Percentiles rank a stretch among this genome's conserved stretches.
Evolutionary conservation across 2,329 filamentous ascomycete genomes (phyloP).

Genomic region (Exophiala aquamarina): DNA sequence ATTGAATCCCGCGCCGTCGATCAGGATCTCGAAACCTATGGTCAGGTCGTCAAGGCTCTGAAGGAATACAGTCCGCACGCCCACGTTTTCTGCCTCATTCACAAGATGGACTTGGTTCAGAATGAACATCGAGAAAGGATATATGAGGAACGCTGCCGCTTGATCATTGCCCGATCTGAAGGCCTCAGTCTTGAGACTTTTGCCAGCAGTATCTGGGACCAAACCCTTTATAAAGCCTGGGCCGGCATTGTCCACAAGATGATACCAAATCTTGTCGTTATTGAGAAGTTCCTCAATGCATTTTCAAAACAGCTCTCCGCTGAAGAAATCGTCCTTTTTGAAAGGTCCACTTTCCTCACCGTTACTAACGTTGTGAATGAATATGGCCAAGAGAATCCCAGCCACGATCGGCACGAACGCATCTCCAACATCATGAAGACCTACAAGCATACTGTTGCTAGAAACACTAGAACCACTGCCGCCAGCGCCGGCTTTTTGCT

Average conservation of each 20-base stretch:
- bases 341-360: constrained; percentile 91
- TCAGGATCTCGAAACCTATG: constrained; percentile 88
- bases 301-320: constrained; percentile 85
- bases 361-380: constrained; percentile 78
- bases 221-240: constrained; percentile 97
- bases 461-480: constrained; percentile 46
- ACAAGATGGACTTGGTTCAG: constrained; percentile 98
- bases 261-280: constrained; percentile 87
- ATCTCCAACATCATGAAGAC: constrained; percentile 98
- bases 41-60: constrained; percentile 83
- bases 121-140: constrained; percentile 73
- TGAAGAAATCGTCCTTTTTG: constrained; percentile 90
- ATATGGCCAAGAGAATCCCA: constrained; percentile 66
- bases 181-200: constrained; percentile 80
- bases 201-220: constrained; percentile 97
- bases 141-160: constrained; percentile 77
- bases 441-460: constrained; percentile 76
- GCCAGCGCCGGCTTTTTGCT: constrained; percentile 44
- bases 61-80: constrained; percentile 78
- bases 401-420: constrained; percentile 87
- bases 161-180: constrained; percentile 74
- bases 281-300: constrained; percentile 80
- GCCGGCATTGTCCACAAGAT: constrained; percentile 96
- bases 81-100: constrained; percentile 90
- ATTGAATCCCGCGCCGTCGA: constrained; percentile 95